Percentiles rank a stretch among this genome's conserved stretches.
Conservation (phyloP, 441 rosid genomes). For the Arabidopsis lyrata region DNA sequence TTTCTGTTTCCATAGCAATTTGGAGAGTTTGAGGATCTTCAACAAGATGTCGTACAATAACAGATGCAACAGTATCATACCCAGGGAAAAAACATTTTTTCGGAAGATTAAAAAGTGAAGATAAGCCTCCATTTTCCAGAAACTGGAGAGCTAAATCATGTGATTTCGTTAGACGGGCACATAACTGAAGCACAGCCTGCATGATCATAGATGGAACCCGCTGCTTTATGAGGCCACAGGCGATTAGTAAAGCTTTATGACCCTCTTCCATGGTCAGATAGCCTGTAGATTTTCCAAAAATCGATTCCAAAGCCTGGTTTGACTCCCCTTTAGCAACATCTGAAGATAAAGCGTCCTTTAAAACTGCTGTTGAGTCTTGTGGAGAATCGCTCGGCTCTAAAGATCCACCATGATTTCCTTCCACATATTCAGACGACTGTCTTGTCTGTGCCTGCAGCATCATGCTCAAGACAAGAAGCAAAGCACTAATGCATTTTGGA, state of each 20-base stretch:
- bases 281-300: constrained; percentile 85
- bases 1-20: constrained; percentile 97
- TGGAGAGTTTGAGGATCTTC: constrained; percentile 99
- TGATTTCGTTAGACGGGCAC: constrained; percentile 90
- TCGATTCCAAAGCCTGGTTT: constrained; percentile 57
- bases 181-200: constrained; percentile 97
- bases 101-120: constrained; percentile 84
- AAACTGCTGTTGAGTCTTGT: constrained; percentile 46
- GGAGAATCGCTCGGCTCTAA: constrained; percentile 51
- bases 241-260: constrained; percentile 66
- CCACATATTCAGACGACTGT: constrained; percentile 56
- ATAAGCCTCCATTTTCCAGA: constrained; percentile 88
- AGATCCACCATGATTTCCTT: constrained; percentile 62
- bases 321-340: constrained; percentile 64
- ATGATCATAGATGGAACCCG: constrained; percentile 87
- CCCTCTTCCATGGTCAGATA: constrained; percentile 80
- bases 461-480: constrained; percentile 84
- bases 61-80: constrained; percentile 89
- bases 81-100: constrained; percentile 90
- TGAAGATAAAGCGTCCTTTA: constrained; percentile 52
- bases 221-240: constrained; percentile 80
- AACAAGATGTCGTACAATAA: constrained; percentile 87
- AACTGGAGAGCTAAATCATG: constrained; percentile 83
- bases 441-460: constrained; percentile 81
- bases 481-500: constrained; percentile 85